A percentile compares a stretch with the other conserved stretches of the same genome.
Evolutionary conservation across 1,139 yeast genomes (phyloP).

Genomic region (Scheffersomyces illinoinensis): DNA sequence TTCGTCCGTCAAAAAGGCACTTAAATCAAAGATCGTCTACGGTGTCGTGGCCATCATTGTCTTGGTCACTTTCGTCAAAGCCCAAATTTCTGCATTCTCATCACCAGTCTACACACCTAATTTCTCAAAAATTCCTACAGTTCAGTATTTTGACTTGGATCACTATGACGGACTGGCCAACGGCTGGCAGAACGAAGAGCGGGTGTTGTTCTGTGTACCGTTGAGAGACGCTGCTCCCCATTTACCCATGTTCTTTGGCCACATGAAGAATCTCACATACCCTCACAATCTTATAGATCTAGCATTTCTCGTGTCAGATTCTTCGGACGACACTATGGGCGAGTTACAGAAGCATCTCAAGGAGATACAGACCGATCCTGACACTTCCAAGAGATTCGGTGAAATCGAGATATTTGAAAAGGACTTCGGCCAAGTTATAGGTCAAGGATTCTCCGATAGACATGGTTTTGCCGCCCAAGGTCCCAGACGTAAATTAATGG

Average conservation of each 20-base stretch:
- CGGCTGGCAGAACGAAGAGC: constrained; percentile 57
- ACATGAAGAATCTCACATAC: constrained; percentile 56
- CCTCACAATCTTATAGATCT: constrained; percentile 59
- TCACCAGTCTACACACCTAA: constrained; percentile 16
- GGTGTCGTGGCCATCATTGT: neutral
- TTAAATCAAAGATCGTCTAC: neutral
- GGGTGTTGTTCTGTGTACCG: constrained; percentile 60
- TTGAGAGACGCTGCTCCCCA: constrained; percentile 64
- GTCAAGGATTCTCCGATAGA: constrained; percentile 53
- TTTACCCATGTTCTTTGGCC: constrained; percentile 61
- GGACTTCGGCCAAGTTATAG: constrained; percentile 54
- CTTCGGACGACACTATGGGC: constrained; percentile 59
- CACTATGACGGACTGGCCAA: constrained; percentile 44
- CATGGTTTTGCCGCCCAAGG: constrained; percentile 59
- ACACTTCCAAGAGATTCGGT: constrained; percentile 48
- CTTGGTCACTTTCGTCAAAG: neutral
- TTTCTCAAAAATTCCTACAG: constrained; percentile 21
- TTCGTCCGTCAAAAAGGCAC: neutral
- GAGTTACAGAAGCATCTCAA: constrained; percentile 41
- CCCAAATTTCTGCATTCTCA: neutral
- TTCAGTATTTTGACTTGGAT: constrained; percentile 47
- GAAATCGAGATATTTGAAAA: constrained; percentile 56
- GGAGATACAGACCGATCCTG: constrained; percentile 44
- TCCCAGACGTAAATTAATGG: constrained; percentile 55
- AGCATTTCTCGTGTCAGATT: constrained; percentile 59